Evolutionary conservation across 441 rosid genomes (phyloP).

Genomic region (Arabidopsis lyrata): DNA sequence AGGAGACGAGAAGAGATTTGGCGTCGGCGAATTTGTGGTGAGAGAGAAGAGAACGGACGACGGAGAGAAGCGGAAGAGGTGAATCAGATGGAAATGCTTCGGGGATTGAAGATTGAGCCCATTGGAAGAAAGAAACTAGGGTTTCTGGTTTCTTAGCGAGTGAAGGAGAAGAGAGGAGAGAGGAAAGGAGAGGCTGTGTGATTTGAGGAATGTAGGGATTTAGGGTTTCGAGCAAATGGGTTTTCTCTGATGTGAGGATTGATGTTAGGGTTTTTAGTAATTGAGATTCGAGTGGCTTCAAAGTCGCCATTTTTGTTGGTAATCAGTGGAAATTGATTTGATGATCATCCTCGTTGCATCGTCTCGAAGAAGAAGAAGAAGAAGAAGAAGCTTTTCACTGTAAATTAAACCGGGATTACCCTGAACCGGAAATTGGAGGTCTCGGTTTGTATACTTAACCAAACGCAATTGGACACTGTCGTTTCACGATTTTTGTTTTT

Average conservation of each 20-base stretch:
- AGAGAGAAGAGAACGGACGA: slow-evolving; percentile 62
- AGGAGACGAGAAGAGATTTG: slow-evolving; percentile 67
- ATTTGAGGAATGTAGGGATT: slow-evolving; percentile 55
- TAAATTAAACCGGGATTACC: neutral
- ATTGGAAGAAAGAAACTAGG: slow-evolving; percentile 65
- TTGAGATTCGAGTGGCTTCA: slow-evolving; percentile 42
- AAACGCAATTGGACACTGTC: slow-evolving; percentile 1
- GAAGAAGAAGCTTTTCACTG: slow-evolving; percentile 11
- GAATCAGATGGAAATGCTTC: slow-evolving; percentile 38
- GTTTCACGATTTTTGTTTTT: neutral
- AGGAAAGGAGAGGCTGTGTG: slow-evolving; percentile 56
- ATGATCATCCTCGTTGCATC: slow-evolving; percentile 19
- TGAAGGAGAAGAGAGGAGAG: slow-evolving; percentile 59
- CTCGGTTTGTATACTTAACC: neutral
- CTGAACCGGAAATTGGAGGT: slow-evolving; percentile 26
- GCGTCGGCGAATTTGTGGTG: slow-evolving; percentile 70
- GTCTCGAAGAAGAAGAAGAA: slow-evolving; percentile 10
- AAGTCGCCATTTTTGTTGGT: slow-evolving; percentile 41
- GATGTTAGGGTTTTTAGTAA: slow-evolving; percentile 48
- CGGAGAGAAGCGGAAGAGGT: slow-evolving; percentile 65
- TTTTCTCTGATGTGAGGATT: slow-evolving; percentile 46
- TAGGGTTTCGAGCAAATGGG: slow-evolving; percentile 50
- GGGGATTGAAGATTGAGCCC: slow-evolving; percentile 57
- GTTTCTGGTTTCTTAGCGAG: slow-evolving; percentile 53
- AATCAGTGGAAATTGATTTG: neutral